A percentile compares a stretch with the other conserved stretches of the same genome.
phyloP scores from a whole-genome alignment of 2,329 filamentous ascomycete genomes.

The Tetracladium maxilliforme region DNA sequence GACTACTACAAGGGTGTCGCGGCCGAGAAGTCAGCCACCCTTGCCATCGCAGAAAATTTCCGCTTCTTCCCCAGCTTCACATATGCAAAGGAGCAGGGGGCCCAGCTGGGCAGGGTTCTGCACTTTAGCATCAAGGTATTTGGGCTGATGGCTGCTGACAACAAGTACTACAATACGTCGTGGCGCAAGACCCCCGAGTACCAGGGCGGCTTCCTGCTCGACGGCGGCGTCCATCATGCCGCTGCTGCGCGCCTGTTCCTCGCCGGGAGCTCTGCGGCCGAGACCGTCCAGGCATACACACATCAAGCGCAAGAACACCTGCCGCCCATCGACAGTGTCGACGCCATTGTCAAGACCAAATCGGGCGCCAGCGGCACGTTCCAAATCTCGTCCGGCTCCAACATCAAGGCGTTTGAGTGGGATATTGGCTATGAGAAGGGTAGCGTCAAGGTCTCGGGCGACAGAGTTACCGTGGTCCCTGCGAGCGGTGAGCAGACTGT shows the following conservation, averaged over 20 bases:
- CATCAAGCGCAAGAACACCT: slow-evolving; percentile 38
- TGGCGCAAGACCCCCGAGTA: slow-evolving; percentile 57
- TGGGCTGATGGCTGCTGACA: slow-evolving; percentile 24
- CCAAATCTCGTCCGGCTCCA: slow-evolving; percentile 40
- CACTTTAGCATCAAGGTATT: slow-evolving; percentile 34
- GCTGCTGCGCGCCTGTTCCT: slow-evolving; percentile 48
- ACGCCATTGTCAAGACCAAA: slow-evolving; percentile 37
- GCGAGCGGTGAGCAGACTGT: slow-evolving; percentile 15
- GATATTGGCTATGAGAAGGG: slow-evolving; percentile 43
- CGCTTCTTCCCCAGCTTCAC: slow-evolving; percentile 43
- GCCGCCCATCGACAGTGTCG: slow-evolving; percentile 51
- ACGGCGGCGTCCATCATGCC: slow-evolving; percentile 60
- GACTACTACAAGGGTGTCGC: slow-evolving; percentile 25
- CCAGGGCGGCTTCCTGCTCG: slow-evolving; percentile 64
- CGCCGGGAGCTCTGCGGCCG: slow-evolving; percentile 24
- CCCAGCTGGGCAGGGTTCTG: slow-evolving; percentile 35
- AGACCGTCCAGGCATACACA: slow-evolving; percentile 38
- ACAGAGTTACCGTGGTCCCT: slow-evolving; percentile 26
- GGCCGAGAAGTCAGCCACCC: slow-evolving; percentile 22
- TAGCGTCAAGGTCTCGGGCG: slow-evolving; percentile 30
- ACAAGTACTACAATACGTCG: slow-evolving; percentile 26
- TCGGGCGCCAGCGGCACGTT: slow-evolving; percentile 41
- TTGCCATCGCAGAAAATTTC: slow-evolving; percentile 60
- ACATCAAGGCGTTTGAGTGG: slow-evolving; percentile 35
- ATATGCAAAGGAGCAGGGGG: slow-evolving; percentile 32